Evolutionary conservation across 192 early-diverging fungal species (phyloP), one percentile per base, ranked within the genome.

Genomic region (Martensiomyces pterosporus): DNA sequence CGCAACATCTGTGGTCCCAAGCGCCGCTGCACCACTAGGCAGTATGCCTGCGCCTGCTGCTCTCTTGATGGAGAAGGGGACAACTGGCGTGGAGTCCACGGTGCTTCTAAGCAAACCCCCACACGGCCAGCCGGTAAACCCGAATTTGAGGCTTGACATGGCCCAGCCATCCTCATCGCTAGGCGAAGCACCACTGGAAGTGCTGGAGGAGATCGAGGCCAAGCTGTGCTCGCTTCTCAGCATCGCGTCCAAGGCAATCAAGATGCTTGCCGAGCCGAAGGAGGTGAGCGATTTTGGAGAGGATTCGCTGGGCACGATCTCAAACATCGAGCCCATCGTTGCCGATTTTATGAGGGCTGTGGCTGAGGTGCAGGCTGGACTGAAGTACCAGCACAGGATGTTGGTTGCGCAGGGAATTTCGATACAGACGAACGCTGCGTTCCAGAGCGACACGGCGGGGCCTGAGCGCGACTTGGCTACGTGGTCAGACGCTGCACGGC

Each of bases 401-500:
- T 49, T 71, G 24, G 57, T 48, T 2, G 42, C 15, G 7, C 42
- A 38, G 9, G 60, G 67, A 4, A 64, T 71, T 26, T 55, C 67
- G 0, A 55, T 59, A 3, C 26, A 44, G 32, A 21, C 47, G 0
- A 23, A 37, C 2, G 67, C 60, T 9, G 56, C 46, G 6, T 58
- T 64, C 32, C 56, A 52, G 12, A 60, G 48, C 50, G 56, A 60
- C 23, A 37, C 50, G 17, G 67, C 67, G 23, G 67, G 60, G 2
- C 27, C 52, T 36, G 67, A 71, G 38, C 56, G 56, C 19, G 67
- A 71, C 16, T 44, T 71, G 42, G 56, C 52, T 13, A 10, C 37
- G 5, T 71, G 67, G 67, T 55, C 60, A 2, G 60, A 64, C 36
- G 60, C 59, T 1, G 67, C 67, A 8, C 24, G 47, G n/a, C 23